Base-by-base conservation (phyloP, 192 early-diverging fungal species). In the Lobosporangium transversale region DNA sequence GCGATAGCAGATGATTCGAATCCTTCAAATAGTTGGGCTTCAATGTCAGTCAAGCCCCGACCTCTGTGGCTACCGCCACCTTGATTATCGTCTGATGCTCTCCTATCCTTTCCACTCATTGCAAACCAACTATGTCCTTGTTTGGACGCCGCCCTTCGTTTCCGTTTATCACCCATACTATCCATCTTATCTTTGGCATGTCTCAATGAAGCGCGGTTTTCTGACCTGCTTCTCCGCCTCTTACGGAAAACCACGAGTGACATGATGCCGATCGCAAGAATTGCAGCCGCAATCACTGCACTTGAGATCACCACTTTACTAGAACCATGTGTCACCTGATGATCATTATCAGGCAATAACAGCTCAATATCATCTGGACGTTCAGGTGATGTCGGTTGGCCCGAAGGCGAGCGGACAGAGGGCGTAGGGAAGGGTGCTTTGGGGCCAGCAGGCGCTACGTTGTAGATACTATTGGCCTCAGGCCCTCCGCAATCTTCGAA, bases 401-500 rank as follows among this genome's bases (percentile, higher is more conserved):
- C 33, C 8, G 12, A 31, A 54, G 27, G 44, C 0, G 66, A 44
- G 18, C 30, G 24, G 37, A 73, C 37, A 0, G 70, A 65, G 0
- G 71, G 71, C 4, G 27, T 52, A 7, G 71, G 63, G 7, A 47
- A 59, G 6, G 71, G 63, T 26, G 33, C 11, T 31, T 61, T 66
- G 18, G 71, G 15, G 20, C 27, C 47, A 27, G 44, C 40, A 32
- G 49, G 15, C 23, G 33, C 51, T 0, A 75, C 62, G 20, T 29
- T 45, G 26, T 75, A 75, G 10, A 75, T 40, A 17, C 57, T 66
- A 37, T 75, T 75, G 24, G 63, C 58, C 10, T 61, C 52, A 2
- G 71, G 62, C 0, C 71, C 71, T 14, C 71, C 71, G 44, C 71
- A 75, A 55, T 75, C 30, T 42, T 75, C 71, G 42, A 64, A 75